A percentile compares a stretch with the other conserved stretches of the same genome.
These are phyloP conservation scores for Brachypodium distachyon DNA, from an alignment of 202 grass and related monocot species.

Conservation along the genomic window DNA sequence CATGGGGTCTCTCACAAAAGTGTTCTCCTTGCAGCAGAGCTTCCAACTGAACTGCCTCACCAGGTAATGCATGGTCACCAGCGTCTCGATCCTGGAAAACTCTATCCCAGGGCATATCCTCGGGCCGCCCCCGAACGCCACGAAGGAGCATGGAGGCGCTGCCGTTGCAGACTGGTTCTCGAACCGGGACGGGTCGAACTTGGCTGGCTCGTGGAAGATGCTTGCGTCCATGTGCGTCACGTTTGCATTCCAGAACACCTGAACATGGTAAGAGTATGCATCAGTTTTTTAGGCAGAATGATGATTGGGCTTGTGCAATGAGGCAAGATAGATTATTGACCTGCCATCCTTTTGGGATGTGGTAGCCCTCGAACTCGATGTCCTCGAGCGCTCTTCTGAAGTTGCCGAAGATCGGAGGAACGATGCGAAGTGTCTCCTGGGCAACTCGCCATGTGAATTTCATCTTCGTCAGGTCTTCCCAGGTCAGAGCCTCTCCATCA, in stretches of 20 bases:
- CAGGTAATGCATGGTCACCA: slow-evolving; percentile 39
- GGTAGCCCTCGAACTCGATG: slow-evolving; percentile 35
- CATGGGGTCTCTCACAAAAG: slow-evolving; percentile 21
- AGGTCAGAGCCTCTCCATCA: slow-evolving; percentile 28
- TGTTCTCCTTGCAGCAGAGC: slow-evolving; percentile 29
- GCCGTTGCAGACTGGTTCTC: not conserved
- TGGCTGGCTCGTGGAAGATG: slow-evolving; percentile 32
- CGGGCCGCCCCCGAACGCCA: slow-evolving; percentile 31
- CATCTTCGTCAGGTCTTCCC: slow-evolving; percentile 39
- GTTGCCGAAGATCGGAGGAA: slow-evolving; percentile 37
- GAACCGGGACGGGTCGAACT: slow-evolving; percentile 35
- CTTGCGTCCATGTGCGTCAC: slow-evolving; percentile 27
- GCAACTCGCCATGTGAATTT: slow-evolving; percentile 36
- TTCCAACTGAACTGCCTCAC: slow-evolving; percentile 39
- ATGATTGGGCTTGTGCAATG: not conserved
- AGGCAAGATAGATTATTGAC: not conserved
- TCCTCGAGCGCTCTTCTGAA: slow-evolving; percentile 33
- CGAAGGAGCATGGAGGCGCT: slow-evolving; percentile 21
- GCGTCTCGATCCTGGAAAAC: slow-evolving; percentile 42
- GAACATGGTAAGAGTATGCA: not conserved
- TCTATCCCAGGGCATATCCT: slow-evolving; percentile 36
- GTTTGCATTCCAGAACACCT: slow-evolving; percentile 32
- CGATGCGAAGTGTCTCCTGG: slow-evolving; percentile 27
- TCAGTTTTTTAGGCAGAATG: not conserved
- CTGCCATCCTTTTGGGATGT: slow-evolving; percentile 47